phyloP scores from a whole-genome alignment of 441 rosid genomes.

The Populus hybrid region DNA sequence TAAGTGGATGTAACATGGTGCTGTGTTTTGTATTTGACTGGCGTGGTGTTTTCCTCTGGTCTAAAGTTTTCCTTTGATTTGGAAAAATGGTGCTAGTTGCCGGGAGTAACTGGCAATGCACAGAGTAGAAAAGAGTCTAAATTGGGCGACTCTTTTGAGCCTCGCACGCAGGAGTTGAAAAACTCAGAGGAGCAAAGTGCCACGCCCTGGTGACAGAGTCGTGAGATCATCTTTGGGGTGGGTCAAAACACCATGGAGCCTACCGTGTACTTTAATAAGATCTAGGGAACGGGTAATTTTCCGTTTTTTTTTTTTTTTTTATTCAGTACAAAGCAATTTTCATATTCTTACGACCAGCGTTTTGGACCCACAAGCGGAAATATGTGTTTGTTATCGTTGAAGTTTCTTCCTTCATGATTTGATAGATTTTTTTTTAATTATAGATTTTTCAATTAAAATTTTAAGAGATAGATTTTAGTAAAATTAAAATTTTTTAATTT shows the following conservation, averaged over 20 bases:
- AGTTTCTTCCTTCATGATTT: too few relatives aligned
- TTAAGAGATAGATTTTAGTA: too few relatives aligned
- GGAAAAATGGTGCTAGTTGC: not conserved
- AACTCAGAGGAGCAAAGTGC: not conserved
- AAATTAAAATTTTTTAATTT: too few relatives aligned
- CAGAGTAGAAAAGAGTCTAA: too few relatives aligned
- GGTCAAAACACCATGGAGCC: not conserved
- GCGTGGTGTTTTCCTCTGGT: not conserved
- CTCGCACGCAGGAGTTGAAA: not conserved
- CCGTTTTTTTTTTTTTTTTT: too few relatives aligned
- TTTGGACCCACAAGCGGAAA: too few relatives aligned
- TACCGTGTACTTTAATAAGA: not conserved
- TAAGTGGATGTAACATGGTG: not conserved
- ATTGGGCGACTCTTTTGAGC: not conserved
- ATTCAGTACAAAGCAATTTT: too few relatives aligned
- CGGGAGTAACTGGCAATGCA: not conserved
- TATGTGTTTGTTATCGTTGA: too few relatives aligned
- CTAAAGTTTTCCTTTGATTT: not conserved
- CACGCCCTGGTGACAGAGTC: not conserved
- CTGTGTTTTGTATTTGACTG: not conserved
- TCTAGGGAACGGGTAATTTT: too few relatives aligned
- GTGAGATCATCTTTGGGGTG: not conserved
- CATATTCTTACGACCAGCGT: too few relatives aligned
- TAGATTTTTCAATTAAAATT: too few relatives aligned
- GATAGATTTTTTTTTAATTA: too few relatives aligned